These are phyloP conservation scores for Curvularia lunata DNA, from an alignment of 2,329 filamentous ascomycete species.

Conservation along the genomic window DNA sequence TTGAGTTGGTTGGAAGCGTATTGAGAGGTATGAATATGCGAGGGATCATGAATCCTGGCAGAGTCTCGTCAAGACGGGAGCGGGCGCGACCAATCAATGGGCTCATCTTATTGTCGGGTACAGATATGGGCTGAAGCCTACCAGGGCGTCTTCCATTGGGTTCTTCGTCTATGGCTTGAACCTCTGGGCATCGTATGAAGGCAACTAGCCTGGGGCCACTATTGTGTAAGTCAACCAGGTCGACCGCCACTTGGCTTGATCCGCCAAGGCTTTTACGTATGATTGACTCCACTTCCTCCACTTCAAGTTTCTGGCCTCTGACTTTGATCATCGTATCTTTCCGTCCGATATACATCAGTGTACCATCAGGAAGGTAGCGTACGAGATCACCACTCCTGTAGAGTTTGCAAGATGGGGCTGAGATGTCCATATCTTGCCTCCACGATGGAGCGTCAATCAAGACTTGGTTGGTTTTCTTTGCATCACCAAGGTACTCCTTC, in stretches of 20 bases:
- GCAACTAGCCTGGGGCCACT: not conserved
- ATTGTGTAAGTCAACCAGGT: not conserved
- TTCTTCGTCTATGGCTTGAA: not conserved
- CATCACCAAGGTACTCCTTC: not conserved
- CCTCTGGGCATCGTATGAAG: not conserved
- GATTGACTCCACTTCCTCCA: not conserved
- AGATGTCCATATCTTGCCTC: not conserved
- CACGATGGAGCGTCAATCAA: not conserved
- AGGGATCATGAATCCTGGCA: slow-evolving; percentile 1
- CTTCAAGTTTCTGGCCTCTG: slow-evolving; percentile 1
- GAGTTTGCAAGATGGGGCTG: not conserved
- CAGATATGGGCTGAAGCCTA: not conserved
- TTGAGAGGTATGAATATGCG: slow-evolving; percentile 1
- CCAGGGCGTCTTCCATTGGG: not conserved
- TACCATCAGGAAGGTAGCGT: slow-evolving; percentile 1
- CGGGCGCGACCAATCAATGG: not conserved
- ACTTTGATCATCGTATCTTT: slow-evolving; percentile 6
- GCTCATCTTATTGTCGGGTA: not conserved
- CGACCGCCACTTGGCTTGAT: not conserved
- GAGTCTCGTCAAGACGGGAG: not conserved
- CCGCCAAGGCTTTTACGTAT: not conserved
- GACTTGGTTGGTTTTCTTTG: not conserved
- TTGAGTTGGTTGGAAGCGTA: not conserved
- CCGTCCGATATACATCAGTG: not conserved
- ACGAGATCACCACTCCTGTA: slow-evolving; percentile 4